Evolutionary conservation across 2,329 filamentous ascomycete genomes (phyloP), one percentile per base, ranked within the genome.

Genomic region (Ceratocystis cubensis): DNA sequence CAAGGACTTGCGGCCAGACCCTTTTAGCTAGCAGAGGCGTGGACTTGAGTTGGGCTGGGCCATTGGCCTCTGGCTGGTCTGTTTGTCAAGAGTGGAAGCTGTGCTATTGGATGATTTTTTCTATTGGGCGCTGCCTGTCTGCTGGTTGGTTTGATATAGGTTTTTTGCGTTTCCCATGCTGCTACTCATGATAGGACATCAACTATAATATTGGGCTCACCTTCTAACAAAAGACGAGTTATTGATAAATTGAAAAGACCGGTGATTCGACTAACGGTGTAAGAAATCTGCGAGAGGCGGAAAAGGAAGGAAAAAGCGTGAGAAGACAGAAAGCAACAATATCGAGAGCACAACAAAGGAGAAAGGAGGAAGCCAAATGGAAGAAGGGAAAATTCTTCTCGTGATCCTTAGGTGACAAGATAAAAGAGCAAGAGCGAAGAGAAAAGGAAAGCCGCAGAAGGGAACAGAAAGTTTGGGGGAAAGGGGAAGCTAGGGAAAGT

Each of bases 331-430:
- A 22, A 20, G 37, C 30, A 56, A 57, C 17, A 44, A 10, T 30
- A 64, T 33, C 7, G 3, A 45, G 25, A 45, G 45, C 22, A 17
- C 5, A 20, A 20, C 50, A 28, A 61, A 61, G 17, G 53, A 25
- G 45, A 62, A 48, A 33, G 57, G 33, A 44, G 15, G 45, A 66
- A 45, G 22, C 1, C 10, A 7, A 30, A 63, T 45, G 17, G 7
- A 62, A 30, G 46, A 63, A 66, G n/a, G 46, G 45, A 56, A 53
- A 25, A 56, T 57, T 59, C 28, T 59, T 59, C 56, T 37, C 33
- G 56, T 20, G 56, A 59, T 59, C 56, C 56, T 59, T 30, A 37
- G 56, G 56, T 30, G 63, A 61, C 33, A 66, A 66, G 48, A 66
- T 57, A 56, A 56, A 46, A 63, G 15, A 30, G 28, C 22, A 20